Conservation (phyloP, 148 eudicot species). For the Vaccinium macrocarpon region DNA sequence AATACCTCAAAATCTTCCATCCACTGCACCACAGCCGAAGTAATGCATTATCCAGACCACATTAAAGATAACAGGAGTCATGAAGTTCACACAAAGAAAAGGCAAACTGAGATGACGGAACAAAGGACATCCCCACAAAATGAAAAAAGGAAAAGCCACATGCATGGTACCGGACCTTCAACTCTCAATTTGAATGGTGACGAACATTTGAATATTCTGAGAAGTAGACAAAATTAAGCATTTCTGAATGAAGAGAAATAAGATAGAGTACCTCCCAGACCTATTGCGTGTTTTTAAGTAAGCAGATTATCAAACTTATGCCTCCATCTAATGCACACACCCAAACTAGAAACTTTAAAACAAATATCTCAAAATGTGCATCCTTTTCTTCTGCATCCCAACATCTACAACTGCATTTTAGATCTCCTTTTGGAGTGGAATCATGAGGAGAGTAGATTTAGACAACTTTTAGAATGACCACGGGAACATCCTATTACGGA, state of each 20-base stretch:
- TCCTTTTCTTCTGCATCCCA: neutral
- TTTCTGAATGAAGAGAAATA: neutral
- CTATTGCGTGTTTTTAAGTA: neutral
- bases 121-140: neutral
- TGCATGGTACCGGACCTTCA: neutral
- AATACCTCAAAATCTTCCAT: constrained; percentile 94
- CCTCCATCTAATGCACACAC: no score
- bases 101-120: neutral
- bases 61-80: neutral
- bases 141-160: neutral
- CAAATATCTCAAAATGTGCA: constrained; percentile 2
- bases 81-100: neutral
- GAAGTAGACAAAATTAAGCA: neutral
- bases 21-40: constrained; percentile 54
- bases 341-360: neutral
- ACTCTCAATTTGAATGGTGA: neutral
- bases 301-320: neutral
- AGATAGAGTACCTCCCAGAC: no score
- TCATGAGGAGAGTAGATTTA: neutral
- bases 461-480: neutral
- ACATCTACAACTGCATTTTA: neutral
- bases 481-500: neutral
- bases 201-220: neutral
- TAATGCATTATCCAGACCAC: neutral
- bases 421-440: neutral